These are phyloP conservation scores for Spathaspora boniae DNA, from an alignment of 805 yeast genomes.

Conservation along the genomic window DNA sequence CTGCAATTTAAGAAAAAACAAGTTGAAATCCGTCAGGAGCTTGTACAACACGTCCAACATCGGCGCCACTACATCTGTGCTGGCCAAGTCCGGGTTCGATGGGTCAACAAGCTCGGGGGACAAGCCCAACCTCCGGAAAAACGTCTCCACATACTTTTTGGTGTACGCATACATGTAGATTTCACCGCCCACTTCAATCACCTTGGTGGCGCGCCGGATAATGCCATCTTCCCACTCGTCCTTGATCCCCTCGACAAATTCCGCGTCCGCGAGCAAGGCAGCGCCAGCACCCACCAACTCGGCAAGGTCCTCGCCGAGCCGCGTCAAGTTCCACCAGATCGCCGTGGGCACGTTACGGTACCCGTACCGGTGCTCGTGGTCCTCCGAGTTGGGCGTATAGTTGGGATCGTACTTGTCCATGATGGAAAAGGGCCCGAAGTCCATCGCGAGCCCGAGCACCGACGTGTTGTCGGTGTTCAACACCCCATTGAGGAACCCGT, in stretches of 20 bases:
- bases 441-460: conserved; percentile 81
- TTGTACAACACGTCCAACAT: conserved; percentile 57
- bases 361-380: conserved; percentile 64
- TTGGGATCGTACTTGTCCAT: conserved; percentile 80
- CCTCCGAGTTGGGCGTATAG: conserved; percentile 90
- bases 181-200: conserved; percentile 63
- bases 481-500: conserved; percentile 93
- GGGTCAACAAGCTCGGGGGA: conserved; percentile 30
- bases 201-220: conserved; percentile 56
- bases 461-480: conserved; percentile 93
- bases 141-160: conserved; percentile 49
- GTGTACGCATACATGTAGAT: conserved; percentile 64
- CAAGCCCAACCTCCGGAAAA: conserved; percentile 72
- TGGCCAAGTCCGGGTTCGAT: conserved; percentile 33
- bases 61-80: conserved; percentile 50
- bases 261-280: conserved; percentile 40
- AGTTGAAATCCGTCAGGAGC: conserved; percentile 73
- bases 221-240: conserved; percentile 51
- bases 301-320: conserved; percentile 80
- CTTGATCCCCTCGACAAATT: conserved; percentile 37
- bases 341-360: conserved; percentile 82
- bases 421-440: conserved; percentile 92
- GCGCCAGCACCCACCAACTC: conserved; percentile 76
- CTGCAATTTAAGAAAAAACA: conserved; percentile 69
- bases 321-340: conserved; percentile 89